A percentile compares a stretch with the other conserved stretches of the same genome.
Conservation (phyloP, 2,329 filamentous ascomycete species). For the Arthrobotrys sinensis region DNA sequence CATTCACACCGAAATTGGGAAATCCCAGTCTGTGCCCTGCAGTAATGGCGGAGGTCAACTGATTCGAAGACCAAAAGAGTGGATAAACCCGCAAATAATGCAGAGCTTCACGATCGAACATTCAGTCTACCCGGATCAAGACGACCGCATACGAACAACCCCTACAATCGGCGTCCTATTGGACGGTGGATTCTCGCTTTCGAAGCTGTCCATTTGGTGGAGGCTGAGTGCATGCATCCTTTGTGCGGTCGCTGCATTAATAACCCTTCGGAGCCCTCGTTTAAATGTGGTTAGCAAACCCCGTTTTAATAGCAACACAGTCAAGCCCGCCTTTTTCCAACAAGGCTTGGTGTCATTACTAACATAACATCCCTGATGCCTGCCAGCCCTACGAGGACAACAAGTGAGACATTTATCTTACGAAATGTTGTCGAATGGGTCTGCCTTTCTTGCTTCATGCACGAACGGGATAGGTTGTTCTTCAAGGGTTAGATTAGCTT, state of each 20-base stretch:
- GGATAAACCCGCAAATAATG: slow-evolving; percentile 29
- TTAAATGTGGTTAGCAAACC: slow-evolving; percentile 55
- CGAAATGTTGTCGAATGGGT: slow-evolving; percentile 25
- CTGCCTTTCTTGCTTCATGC: slow-evolving; percentile 44
- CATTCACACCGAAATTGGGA: slow-evolving; percentile 1
- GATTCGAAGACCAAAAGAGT: slow-evolving; percentile 21
- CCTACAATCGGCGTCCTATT: slow-evolving; percentile 26
- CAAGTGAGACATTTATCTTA: slow-evolving; percentile 50
- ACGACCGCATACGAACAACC: slow-evolving; percentile 35
- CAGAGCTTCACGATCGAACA: neutral
- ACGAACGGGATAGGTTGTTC: slow-evolving; percentile 54
- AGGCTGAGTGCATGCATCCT: slow-evolving; percentile 60
- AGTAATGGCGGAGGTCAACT: slow-evolving; percentile 53
- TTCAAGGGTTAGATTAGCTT: slow-evolving; percentile 25
- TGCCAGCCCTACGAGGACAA: slow-evolving; percentile 61
- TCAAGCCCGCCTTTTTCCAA: slow-evolving; percentile 3
- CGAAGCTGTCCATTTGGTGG: slow-evolving; percentile 45
- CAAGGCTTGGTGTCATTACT: slow-evolving; percentile 12
- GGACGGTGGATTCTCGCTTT: slow-evolving; percentile 34
- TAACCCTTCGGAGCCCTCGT: slow-evolving; percentile 48
- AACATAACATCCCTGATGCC: slow-evolving; percentile 52
- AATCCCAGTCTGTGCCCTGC: slow-evolving; percentile 40
- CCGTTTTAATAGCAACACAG: slow-evolving; percentile 31
- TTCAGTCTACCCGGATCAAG: slow-evolving; percentile 30
- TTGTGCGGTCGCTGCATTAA: slow-evolving; percentile 24